A percentile compares a stretch with the other conserved stretches of the same genome.
These are phyloP conservation scores for Phytopythium kandeliae DNA, from an alignment of 352 stramenopile species.

Conservation along the genomic window DNA sequence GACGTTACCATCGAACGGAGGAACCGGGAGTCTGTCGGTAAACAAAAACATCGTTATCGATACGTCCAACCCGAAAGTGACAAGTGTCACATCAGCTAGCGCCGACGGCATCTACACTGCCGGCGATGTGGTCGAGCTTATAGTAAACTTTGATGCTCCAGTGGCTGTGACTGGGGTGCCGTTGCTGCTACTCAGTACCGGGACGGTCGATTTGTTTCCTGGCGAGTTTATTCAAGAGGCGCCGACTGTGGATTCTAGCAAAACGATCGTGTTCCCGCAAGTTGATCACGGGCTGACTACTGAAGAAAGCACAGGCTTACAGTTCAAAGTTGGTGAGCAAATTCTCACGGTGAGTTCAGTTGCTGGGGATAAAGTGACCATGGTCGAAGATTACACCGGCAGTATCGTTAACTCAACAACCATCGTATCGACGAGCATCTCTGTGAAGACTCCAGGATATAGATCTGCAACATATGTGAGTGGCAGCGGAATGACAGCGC, in stretches of 20 bases:
- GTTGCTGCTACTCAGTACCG: conserved; percentile 37
- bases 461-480: conserved; percentile 37
- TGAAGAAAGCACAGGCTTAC: conserved; percentile 24
- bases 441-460: conserved; percentile 44
- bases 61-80: conserved; percentile 42
- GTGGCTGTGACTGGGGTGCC: conserved; percentile 53
- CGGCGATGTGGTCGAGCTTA: conserved; percentile 50
- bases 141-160: conserved; percentile 46
- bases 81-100: conserved; percentile 26
- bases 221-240: conserved; percentile 40
- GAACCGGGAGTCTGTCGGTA: conserved; percentile 52
- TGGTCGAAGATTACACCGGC: conserved; percentile 46
- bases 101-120: conserved; percentile 48
- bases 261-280: conserved; percentile 45
- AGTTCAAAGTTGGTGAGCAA: conserved; percentile 48
- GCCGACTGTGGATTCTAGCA: conserved; percentile 12
- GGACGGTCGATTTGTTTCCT: conserved; percentile 48
- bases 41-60: conserved; percentile 75
- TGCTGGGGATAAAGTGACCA: conserved; percentile 33
- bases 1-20: conserved; percentile 45
- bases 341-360: conserved; percentile 49
- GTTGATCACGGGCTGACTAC: conserved; percentile 47
- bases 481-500: conserved; percentile 34
- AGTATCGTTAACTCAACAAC: conserved; percentile 29
- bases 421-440: conserved; percentile 15